Evolutionary conservation across 331 rosid species (phyloP).

Genomic region (Telfairia occidentalis): DNA sequence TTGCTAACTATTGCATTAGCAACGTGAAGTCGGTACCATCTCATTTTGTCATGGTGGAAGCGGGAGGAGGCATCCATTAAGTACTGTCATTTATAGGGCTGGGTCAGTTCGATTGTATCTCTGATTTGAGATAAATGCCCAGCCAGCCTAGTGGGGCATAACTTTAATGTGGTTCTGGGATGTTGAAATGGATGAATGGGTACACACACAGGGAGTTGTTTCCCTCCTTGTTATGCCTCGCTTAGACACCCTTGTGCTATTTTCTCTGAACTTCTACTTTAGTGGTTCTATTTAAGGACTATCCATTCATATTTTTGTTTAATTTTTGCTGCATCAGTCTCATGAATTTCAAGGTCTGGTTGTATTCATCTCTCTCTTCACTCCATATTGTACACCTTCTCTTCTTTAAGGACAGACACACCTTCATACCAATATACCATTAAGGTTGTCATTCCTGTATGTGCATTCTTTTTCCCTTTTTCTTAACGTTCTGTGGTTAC

Average conservation of each 20-base stretch:
- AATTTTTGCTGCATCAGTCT: constrained; percentile 5
- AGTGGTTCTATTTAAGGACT: not conserved
- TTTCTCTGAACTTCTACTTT: not conserved
- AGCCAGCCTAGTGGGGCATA: not conserved
- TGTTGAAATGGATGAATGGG: constrained; percentile 4
- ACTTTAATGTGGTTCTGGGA: not conserved
- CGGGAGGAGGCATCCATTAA: constrained; percentile 1
- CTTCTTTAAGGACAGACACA: not conserved
- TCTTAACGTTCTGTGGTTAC: not conserved
- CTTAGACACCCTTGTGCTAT: constrained; percentile 12
- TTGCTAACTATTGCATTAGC: constrained; percentile 22
- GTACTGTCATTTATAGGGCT: not conserved
- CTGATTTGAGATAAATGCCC: not conserved
- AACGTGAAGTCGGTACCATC: constrained; percentile 8
- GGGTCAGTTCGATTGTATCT: constrained; percentile 5
- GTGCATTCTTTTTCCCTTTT: constrained; percentile 3
- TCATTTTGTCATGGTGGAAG: constrained; percentile 1
- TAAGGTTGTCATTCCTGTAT: not conserved
- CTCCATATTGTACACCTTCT: constrained; percentile 5
- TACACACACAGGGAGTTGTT: not conserved
- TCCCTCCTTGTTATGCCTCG: constrained; percentile 5
- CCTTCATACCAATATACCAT: constrained; percentile 6
- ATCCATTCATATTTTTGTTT: constrained; percentile 15
- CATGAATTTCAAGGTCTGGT: constrained; percentile 10
- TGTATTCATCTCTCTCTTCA: constrained; percentile 4